A percentile compares a stretch with the other conserved stretches of the same genome.
These are phyloP conservation scores for Backusella circina DNA, from an alignment of 192 early-diverging fungal genomes.

Conservation along the genomic window DNA sequence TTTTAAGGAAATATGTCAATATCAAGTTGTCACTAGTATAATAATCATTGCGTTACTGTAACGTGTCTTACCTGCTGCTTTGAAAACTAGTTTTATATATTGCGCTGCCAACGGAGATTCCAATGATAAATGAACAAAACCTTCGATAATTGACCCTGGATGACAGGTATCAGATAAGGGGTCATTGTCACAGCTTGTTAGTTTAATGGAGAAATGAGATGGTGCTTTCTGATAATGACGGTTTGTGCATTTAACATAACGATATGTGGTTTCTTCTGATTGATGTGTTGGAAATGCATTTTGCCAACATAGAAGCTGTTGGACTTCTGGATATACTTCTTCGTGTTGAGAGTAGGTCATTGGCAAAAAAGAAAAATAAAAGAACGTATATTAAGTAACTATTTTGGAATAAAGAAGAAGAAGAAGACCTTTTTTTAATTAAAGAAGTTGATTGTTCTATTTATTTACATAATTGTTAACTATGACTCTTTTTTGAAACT, in stretches of 20 bases:
- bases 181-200: not conserved
- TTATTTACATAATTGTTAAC: not conserved
- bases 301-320: not conserved
- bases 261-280: not conserved
- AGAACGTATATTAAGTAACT: not conserved
- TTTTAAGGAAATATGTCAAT: not conserved
- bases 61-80: slow-evolving; percentile 17
- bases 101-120: slow-evolving; percentile 15
- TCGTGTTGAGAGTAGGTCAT: not conserved
- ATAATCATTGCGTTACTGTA: not conserved
- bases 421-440: not conserved
- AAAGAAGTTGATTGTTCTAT: not conserved
- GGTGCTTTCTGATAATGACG: slow-evolving; percentile 4
- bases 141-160: slow-evolving; percentile 20
- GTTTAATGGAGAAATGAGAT: not conserved
- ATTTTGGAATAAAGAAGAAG: not conserved
- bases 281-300: not conserved
- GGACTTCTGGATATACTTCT: not conserved
- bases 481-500: not conserved
- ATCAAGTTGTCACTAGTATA: too few species aligned
- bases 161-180: not conserved
- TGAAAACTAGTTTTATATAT: slow-evolving; percentile 20
- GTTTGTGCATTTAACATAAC: not conserved
- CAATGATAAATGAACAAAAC: slow-evolving; percentile 14
- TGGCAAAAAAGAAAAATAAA: not conserved